These are phyloP conservation scores for Russula lepida DNA, from an alignment of 768 basidiomycete species.

Conservation along the genomic window DNA sequence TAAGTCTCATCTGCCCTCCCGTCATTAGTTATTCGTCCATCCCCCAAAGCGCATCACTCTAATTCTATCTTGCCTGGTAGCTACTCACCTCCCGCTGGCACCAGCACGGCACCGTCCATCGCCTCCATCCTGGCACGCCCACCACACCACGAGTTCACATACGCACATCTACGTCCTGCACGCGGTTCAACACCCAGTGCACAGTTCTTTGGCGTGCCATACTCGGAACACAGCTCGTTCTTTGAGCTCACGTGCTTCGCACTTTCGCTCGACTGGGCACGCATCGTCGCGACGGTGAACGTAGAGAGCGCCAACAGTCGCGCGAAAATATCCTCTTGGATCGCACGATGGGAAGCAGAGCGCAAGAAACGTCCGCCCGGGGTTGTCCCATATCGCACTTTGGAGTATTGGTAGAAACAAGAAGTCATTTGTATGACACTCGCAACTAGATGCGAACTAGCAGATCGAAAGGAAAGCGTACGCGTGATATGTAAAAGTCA, in stretches of 20 bases:
- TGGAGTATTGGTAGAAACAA: constrained; percentile 43
- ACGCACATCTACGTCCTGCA: constrained; percentile 55
- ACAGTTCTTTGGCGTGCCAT: constrained; percentile 77
- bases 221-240: constrained; percentile 95
- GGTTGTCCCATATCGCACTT: constrained; percentile 32
- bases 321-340: constrained; percentile 84
- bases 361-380: constrained; percentile 43
- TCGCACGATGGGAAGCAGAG: constrained; percentile 83
- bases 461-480: too few species aligned
- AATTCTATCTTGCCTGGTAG: constrained; percentile 29
- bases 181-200: constrained; percentile 61
- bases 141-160: constrained; percentile 60
- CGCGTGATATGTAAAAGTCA: too few species aligned
- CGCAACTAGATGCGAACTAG: too few species aligned
- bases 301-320: constrained; percentile 65
- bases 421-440: neutral
- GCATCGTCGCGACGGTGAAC: constrained; percentile 95
- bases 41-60: neutral
- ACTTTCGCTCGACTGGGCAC: constrained; percentile 73
- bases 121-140: constrained; percentile 58
- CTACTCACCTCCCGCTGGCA: constrained; percentile 58
- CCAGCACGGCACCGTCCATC: constrained; percentile 54
- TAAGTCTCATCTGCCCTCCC: constrained; percentile 34
- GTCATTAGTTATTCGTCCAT: constrained; percentile 7
- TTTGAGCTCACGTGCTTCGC: constrained; percentile 95